phyloP scores from a whole-genome alignment of 192 early-diverging fungal species.

The Gigaspora rosea region DNA sequence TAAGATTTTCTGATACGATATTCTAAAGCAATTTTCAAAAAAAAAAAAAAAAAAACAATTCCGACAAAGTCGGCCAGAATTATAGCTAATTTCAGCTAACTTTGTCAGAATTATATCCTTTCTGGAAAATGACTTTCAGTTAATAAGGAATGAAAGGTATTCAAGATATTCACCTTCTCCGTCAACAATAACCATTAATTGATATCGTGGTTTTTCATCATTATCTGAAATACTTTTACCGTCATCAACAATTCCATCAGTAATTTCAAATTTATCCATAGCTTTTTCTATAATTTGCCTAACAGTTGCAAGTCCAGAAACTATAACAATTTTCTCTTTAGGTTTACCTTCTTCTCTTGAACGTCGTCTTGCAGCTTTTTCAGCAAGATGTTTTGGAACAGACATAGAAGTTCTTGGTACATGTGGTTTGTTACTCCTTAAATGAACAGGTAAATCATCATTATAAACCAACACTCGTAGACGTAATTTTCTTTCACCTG shows the following conservation, averaged over 20 bases:
- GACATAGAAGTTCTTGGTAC: conserved; percentile 31
- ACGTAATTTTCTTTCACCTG: conserved; percentile 17
- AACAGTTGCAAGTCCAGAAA: conserved; percentile 37
- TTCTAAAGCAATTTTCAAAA: no score
- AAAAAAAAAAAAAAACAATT: no score
- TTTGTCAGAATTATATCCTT: no score
- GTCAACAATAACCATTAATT: conserved; percentile 18
- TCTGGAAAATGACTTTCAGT: background rate
- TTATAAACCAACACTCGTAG: conserved; percentile 21
- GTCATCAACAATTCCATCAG: conserved; percentile 48
- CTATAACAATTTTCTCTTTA: conserved; percentile 14
- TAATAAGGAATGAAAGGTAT: background rate
- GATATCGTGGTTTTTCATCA: conserved; percentile 24
- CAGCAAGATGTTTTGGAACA: conserved; percentile 31
- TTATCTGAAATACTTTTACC: conserved; percentile 26
- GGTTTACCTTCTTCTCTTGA: conserved; percentile 33
- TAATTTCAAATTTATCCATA: conserved; percentile 52
- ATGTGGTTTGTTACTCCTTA: background rate
- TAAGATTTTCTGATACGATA: background rate
- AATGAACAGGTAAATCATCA: conserved; percentile 24
- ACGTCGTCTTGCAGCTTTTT: conserved; percentile 27
- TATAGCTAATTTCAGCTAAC: no score
- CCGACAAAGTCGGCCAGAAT: no score
- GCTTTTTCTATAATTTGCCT: conserved; percentile 49
- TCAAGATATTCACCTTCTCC: conserved; percentile 21